phyloP scores from a whole-genome alignment of 2,329 filamentous ascomycete genomes.

The Pyrenophora graminea region DNA sequence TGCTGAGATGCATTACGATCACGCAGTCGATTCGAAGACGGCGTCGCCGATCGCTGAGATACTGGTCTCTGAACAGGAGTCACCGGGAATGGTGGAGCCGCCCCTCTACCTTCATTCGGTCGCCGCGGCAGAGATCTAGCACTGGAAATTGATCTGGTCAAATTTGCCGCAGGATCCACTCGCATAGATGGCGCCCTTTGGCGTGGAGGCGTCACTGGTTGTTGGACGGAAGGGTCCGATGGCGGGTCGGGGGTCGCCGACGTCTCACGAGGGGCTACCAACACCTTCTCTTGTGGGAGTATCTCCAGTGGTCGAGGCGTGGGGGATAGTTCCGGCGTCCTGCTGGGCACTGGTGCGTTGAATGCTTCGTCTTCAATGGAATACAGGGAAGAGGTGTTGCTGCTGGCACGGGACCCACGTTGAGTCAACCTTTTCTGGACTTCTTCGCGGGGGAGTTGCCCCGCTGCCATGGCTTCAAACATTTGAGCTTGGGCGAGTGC shows the following conservation, averaged over 20 bases:
- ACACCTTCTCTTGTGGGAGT: neutral
- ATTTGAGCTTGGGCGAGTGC: slow-evolving; percentile 37
- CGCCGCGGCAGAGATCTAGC: neutral
- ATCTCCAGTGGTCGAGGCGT: slow-evolving; percentile 2
- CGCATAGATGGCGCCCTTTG: slow-evolving; percentile 2
- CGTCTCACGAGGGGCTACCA: neutral
- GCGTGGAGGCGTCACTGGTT: slow-evolving; percentile 9
- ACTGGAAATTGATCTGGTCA: neutral
- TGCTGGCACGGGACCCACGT: slow-evolving; percentile 13
- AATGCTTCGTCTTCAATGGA: slow-evolving; percentile 6
- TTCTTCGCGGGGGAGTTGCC: slow-evolving; percentile 8
- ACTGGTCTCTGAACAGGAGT: neutral
- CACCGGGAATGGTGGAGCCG: neutral
- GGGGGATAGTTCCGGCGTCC: slow-evolving; percentile 6
- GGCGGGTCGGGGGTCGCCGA: neutral
- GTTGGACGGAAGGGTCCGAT: neutral
- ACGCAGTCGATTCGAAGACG: slow-evolving; percentile 3
- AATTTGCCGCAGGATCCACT: slow-evolving; percentile 10
- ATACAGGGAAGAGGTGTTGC: slow-evolving; percentile 4
- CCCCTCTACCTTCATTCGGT: neutral
- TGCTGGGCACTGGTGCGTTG: neutral
- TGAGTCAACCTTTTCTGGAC: neutral
- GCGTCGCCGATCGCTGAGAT: slow-evolving; percentile 2
- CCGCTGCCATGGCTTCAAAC: slow-evolving; percentile 35
- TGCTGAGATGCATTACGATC: slow-evolving; percentile 9